A percentile compares a stretch with the other conserved stretches of the same genome.
Conservation (phyloP, 768 basidiomycete genomes). For the Rhodotorula sphaerocarpa region DNA sequence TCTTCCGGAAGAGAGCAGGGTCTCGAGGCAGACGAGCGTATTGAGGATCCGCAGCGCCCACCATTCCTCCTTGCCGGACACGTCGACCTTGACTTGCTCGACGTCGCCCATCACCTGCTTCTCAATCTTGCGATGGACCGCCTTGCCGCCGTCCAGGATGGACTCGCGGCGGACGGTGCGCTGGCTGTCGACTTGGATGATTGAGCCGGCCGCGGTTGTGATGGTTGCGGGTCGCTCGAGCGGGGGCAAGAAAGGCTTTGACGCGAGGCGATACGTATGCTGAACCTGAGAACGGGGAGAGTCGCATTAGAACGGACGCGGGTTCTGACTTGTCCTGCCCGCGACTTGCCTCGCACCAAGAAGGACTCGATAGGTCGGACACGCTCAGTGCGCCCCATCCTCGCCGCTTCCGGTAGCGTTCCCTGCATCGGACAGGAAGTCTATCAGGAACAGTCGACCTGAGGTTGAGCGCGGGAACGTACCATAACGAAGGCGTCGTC, state of each 20-base stretch:
- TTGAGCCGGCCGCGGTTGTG: constrained; percentile 4
- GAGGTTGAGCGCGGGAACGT: background rate
- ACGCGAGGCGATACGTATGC: constrained; percentile 32
- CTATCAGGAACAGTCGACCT: background rate
- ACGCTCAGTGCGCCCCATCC: constrained; percentile 22
- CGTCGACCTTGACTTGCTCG: constrained; percentile 52
- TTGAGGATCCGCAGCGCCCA: constrained; percentile 72
- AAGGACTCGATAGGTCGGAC: constrained; percentile 12
- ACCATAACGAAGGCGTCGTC: too few relatives aligned
- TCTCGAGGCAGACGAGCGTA: constrained; percentile 59
- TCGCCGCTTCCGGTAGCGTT: constrained; percentile 12
- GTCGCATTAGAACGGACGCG: too few relatives aligned
- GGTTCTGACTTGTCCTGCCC: background rate
- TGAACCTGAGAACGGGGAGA: background rate
- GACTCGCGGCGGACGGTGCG: constrained; percentile 52
- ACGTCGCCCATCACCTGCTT: constrained; percentile 54
- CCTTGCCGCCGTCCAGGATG: constrained; percentile 58
- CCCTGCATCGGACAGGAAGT: background rate
- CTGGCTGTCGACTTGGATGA: constrained; percentile 44
- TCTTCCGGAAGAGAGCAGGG: constrained; percentile 43
- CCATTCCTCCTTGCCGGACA: constrained; percentile 56
- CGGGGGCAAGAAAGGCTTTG: constrained; percentile 14
- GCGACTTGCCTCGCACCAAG: constrained; percentile 24
- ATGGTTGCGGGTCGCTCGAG: constrained; percentile 16
- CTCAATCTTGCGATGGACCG: constrained; percentile 69